Evolutionary conservation across 805 yeast genomes (phyloP).

Genomic region (Pichia gijzeniarum): DNA sequence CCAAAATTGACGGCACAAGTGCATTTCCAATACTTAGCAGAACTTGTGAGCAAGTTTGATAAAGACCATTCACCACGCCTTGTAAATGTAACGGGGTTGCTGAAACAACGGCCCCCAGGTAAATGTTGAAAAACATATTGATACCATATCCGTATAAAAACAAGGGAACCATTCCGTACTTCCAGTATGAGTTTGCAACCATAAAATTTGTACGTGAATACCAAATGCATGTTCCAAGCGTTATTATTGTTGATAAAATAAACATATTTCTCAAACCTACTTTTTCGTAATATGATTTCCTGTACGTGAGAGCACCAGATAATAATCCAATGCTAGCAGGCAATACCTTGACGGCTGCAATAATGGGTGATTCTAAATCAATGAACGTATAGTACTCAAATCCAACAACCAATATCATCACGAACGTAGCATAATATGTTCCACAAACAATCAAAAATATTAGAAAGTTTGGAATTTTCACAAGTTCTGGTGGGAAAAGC

Average conservation of each 20-base stretch:
- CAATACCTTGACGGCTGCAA: constrained; percentile 32
- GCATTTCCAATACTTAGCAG: constrained; percentile 16
- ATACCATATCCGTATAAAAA: constrained; percentile 17
- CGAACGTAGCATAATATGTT: constrained; percentile 8
- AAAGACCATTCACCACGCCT: constrained; percentile 18
- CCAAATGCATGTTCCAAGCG: constrained; percentile 19
- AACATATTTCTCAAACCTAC: constrained; percentile 20
- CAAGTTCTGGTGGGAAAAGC: constrained; percentile 20
- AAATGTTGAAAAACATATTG: constrained; percentile 32
- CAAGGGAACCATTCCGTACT: constrained; percentile 22
- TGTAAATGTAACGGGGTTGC: constrained; percentile 18
- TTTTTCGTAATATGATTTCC: constrained; percentile 10
- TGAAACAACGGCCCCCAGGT: constrained; percentile 26
- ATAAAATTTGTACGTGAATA: constrained; percentile 15
- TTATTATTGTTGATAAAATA: constrained; percentile 11
- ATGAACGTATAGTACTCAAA: constrained; percentile 25
- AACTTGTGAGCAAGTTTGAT: constrained; percentile 15
- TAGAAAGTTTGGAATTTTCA: constrained; percentile 19
- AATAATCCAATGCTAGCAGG: constrained; percentile 31
- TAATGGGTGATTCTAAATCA: constrained; percentile 26
- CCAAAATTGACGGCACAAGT: constrained; percentile 14
- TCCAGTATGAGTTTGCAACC: constrained; percentile 19
- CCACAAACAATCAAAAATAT: constrained; percentile 12
- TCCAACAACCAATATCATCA: constrained; percentile 6
- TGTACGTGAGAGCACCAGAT: constrained; percentile 23